Conservation (phyloP, 2,329 filamentous ascomycete genomes). For the Fusarium clavum region DNA sequence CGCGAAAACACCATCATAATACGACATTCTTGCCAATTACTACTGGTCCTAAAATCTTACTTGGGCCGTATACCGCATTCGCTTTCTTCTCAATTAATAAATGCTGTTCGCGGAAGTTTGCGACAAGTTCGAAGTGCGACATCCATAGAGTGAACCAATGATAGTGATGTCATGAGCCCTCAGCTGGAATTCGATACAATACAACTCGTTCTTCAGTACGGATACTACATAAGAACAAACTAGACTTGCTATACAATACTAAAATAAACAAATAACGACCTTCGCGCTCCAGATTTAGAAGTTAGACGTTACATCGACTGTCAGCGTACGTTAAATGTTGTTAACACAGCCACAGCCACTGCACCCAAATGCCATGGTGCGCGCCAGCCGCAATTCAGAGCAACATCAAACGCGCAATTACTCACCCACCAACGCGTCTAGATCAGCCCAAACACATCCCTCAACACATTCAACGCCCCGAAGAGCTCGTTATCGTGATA, state of each 20-base stretch:
- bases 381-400: not conserved
- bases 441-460: slow-evolving; percentile 11
- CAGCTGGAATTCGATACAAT: no score
- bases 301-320: not conserved
- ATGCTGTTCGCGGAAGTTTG: not conserved
- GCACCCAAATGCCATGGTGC: not conserved
- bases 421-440: not conserved
- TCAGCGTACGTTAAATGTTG: not conserved
- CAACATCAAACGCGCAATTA: no score
- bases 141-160: no score
- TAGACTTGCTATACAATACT: not conserved
- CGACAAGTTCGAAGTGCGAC: not conserved
- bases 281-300: not conserved
- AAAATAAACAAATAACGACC: not conserved
- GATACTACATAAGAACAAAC: fast-evolving
- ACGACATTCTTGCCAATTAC: not conserved
- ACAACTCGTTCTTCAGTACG: not conserved
- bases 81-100: not conserved
- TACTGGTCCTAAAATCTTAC: not conserved
- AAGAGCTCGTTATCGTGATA: slow-evolving; percentile 53
- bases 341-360: not conserved
- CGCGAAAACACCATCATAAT: not conserved
- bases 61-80: not conserved
- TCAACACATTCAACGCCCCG: slow-evolving; percentile 43
- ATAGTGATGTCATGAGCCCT: no score